phyloP scores from a whole-genome alignment of 345 rosid species.

The Rhodamnia argentea region DNA sequence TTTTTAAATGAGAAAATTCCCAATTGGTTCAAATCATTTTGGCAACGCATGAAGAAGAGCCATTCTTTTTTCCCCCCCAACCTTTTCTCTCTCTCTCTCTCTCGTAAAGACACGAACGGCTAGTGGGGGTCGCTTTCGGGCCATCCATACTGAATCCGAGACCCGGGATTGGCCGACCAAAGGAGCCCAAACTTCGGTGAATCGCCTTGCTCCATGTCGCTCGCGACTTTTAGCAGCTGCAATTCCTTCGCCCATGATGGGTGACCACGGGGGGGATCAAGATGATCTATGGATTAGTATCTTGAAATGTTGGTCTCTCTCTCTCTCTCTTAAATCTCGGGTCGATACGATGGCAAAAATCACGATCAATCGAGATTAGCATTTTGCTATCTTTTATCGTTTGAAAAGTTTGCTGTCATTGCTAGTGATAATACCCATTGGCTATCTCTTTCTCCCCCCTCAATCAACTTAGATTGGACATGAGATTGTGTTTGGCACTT shows the following conservation, averaged over 20 bases:
- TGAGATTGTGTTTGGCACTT: background rate
- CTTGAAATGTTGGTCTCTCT: background rate
- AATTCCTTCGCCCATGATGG: background rate
- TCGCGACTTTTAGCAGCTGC: background rate
- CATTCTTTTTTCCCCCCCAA: background rate
- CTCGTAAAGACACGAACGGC: background rate
- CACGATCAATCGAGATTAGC: background rate
- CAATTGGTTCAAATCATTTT: background rate
- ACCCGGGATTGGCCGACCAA: background rate
- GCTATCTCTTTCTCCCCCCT: background rate
- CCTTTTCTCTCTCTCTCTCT: background rate
- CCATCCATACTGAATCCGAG: background rate
- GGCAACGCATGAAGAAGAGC: background rate
- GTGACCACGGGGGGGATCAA: background rate
- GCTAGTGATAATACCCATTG: background rate
- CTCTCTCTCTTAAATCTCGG: background rate
- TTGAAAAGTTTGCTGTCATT: accelerated
- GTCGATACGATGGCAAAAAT: background rate
- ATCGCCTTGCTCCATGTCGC: background rate
- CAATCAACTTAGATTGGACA: background rate
- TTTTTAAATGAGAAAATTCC: background rate
- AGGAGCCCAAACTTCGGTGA: background rate
- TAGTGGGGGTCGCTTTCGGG: background rate
- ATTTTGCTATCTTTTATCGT: background rate
- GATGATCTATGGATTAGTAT: background rate